Conservation (phyloP, 2,329 filamentous ascomycete species). For the Aquanectria penicillioides region DNA sequence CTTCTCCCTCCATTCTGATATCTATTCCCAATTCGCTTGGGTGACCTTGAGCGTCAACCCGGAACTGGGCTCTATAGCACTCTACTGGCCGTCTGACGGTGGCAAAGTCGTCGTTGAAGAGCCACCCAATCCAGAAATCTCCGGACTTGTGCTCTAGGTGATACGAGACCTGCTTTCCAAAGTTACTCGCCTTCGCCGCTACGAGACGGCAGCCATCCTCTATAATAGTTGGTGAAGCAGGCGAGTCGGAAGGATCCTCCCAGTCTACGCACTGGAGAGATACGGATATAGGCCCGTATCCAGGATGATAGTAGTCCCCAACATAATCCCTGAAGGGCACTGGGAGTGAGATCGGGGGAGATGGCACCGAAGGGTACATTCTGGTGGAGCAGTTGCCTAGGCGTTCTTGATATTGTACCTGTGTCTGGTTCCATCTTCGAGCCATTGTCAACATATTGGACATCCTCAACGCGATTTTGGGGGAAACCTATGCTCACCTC, state of each 20-base stretch:
- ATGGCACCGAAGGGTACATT: slow-evolving; percentile 25
- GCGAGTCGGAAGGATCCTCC: slow-evolving; percentile 18
- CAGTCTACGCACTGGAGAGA: slow-evolving; percentile 26
- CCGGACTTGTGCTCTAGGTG: slow-evolving; percentile 34
- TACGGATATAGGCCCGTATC: slow-evolving; percentile 33
- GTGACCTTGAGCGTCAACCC: slow-evolving; percentile 4
- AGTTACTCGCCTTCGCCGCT: slow-evolving; percentile 24
- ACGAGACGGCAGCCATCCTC: slow-evolving; percentile 28
- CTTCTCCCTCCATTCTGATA: slow-evolving; percentile 26
- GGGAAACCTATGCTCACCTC: not conserved
- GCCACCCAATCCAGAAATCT: slow-evolving; percentile 34
- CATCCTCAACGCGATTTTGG: too few species aligned
- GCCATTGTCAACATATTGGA: slow-evolving; percentile 10
- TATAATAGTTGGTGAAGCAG: slow-evolving; percentile 14
- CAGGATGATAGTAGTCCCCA: slow-evolving; percentile 50
- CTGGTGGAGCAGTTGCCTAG: slow-evolving; percentile 30
- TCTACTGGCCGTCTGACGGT: slow-evolving; percentile 21
- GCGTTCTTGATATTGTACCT: not conserved
- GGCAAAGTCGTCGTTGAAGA: slow-evolving; percentile 30
- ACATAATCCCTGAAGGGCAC: slow-evolving; percentile 54
- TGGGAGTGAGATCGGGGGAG: slow-evolving; percentile 43
- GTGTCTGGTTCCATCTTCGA: slow-evolving; percentile 16
- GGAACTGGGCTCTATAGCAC: slow-evolving; percentile 26
- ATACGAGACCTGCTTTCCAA: slow-evolving; percentile 29
- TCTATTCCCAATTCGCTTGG: slow-evolving; percentile 18